phyloP scores from a whole-genome alignment of 352 stramenopile species.

The Aphanomyces astaci region DNA sequence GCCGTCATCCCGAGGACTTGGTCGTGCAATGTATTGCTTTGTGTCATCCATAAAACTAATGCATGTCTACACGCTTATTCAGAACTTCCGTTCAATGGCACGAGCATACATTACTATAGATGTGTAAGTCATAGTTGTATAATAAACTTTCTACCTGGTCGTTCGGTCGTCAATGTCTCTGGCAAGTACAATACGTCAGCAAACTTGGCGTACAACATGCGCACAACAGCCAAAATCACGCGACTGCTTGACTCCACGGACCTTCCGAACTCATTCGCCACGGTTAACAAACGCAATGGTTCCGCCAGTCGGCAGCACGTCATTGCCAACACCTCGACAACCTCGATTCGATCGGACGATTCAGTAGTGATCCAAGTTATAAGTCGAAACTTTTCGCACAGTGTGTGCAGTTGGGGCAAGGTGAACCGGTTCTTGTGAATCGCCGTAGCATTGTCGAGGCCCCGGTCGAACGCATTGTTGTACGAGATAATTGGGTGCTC shows the following conservation, averaged over 20 bases:
- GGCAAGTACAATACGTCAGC: not conserved
- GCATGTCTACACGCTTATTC: not conserved
- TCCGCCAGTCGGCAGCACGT: not conserved
- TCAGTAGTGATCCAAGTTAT: not conserved
- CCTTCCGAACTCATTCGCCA: not conserved
- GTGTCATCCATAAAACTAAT: conserved; percentile 25
- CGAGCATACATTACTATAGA: not conserved
- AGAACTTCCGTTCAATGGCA: not conserved
- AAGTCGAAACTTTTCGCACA: not conserved
- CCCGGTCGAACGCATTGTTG: not conserved
- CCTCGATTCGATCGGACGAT: not conserved
- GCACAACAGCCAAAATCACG: not conserved
- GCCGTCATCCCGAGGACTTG: not conserved
- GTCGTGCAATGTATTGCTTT: conserved; percentile 14
- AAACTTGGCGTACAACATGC: not conserved
- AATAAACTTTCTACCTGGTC: not conserved
- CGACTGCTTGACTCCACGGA: not conserved
- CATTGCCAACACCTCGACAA: not conserved
- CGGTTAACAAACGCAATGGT: not conserved
- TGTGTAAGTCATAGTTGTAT: no score
- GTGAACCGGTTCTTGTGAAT: conserved; percentile 5
- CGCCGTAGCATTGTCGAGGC: not conserved
- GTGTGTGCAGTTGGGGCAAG: not conserved
- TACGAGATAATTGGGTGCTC: not conserved
- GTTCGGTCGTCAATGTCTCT: not conserved